Conservation (phyloP, 2,329 filamentous ascomycete species). For the Colletotrichum tamarilloi region DNA sequence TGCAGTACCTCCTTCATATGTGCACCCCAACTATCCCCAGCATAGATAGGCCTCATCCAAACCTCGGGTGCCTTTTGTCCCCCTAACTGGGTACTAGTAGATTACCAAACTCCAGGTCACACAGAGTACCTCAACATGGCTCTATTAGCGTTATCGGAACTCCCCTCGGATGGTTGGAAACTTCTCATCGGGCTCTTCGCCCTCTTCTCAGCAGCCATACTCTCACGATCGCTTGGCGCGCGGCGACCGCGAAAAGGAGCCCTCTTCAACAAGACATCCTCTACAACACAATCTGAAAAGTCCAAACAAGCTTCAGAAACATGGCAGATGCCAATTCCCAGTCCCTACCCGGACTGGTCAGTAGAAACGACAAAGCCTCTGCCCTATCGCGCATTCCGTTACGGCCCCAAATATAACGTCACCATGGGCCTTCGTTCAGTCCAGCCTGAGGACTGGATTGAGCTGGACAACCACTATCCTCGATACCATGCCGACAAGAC, state of each 20-base stretch:
- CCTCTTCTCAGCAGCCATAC: constrained; percentile 2
- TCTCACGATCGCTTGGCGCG: constrained; percentile 2
- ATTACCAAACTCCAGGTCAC: neutral
- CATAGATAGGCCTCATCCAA: neutral
- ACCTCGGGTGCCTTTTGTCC: neutral
- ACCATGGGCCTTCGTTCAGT: constrained; percentile 82
- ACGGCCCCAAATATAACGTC: constrained; percentile 80
- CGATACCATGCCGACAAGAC: constrained; percentile 80
- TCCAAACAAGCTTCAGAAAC: neutral
- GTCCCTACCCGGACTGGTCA: constrained; percentile 76
- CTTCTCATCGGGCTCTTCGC: constrained; percentile 13
- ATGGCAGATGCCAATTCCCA: constrained; percentile 70
- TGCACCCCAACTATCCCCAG: neutral
- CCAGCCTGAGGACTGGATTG: constrained; percentile 81
- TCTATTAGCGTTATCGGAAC: neutral
- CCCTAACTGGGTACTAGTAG: neutral
- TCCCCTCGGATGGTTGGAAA: constrained; percentile 16
- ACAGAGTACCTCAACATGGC: constrained; percentile 3
- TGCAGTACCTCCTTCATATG: neutral
- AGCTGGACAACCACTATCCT: constrained; percentile 83
- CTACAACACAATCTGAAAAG: neutral
- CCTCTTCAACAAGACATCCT: neutral
- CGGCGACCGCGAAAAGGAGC: neutral
- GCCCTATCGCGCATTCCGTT: constrained; percentile 81
- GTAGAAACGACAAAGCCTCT: constrained; percentile 76